Conservation (phyloP, 1,284 basidiomycete species). For the Fomitopsis schrenkii region DNA sequence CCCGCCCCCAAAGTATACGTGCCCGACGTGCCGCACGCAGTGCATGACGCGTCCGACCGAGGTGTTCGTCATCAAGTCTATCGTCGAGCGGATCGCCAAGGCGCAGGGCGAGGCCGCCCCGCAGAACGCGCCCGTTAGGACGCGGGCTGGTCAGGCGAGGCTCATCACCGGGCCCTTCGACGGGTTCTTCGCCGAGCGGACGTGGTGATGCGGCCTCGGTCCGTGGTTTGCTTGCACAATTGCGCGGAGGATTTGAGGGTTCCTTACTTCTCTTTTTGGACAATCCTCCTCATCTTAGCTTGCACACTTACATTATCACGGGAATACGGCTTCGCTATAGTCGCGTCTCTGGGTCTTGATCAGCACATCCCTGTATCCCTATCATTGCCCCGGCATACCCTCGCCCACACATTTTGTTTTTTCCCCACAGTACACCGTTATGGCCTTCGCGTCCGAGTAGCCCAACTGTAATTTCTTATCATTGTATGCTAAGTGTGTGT, state of each 20-base stretch:
- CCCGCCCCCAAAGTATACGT: constrained; percentile 50
- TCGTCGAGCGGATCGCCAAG: constrained; percentile 44
- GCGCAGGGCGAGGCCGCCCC: constrained; percentile 45
- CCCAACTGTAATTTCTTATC: neutral
- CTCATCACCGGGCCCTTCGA: constrained; percentile 41
- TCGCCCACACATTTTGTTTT: neutral
- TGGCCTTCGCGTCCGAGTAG: too few species aligned
- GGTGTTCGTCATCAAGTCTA: constrained; percentile 53
- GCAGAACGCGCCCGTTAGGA: constrained; percentile 21
- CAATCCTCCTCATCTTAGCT: neutral
- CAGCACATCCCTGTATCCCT: neutral
- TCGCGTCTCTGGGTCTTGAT: neutral
- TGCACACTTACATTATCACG: neutral
- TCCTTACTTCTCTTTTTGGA: neutral
- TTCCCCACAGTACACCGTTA: neutral
- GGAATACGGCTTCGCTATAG: neutral
- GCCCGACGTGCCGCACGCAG: constrained; percentile 56
- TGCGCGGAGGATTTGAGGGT: too few species aligned
- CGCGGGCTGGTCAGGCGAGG: neutral
- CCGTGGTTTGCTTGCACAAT: neutral
- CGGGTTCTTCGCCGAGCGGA: constrained; percentile 42
- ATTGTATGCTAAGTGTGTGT: neutral
- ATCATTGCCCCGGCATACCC: neutral
- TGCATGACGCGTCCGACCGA: constrained; percentile 50
- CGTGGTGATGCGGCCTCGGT: neutral